Base-by-base conservation (phyloP, 2,329 filamentous ascomycete species). In the Cercospora zeina region DNA sequence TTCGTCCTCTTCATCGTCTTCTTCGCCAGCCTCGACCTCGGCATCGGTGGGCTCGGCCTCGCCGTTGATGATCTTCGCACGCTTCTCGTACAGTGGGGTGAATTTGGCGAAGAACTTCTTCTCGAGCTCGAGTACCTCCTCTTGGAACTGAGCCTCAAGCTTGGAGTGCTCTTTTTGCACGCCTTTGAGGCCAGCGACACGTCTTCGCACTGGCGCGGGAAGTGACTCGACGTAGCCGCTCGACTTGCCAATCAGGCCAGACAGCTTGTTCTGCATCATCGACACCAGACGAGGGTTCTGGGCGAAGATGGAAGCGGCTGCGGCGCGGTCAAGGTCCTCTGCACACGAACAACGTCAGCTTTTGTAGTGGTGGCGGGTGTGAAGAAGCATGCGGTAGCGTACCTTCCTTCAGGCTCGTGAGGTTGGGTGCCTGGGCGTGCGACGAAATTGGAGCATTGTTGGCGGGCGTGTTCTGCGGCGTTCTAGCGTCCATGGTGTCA, bases 41-140 rank as follows among this genome's bases (percentile, higher is more conserved):
- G 88, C 87, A 61, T 96, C 90, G 64, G 89, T 91, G 31, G 95
- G 95, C 82, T 99, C 95, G 64, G 82, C 77, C 67, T 81, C 80
- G 71, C 95, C 95, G 79, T 97, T 97, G 78, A 99, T 84, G 71
- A 99, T 97, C 72, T 88, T 85, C 66, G 93, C 86, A 78, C 95
- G 93, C 84, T 95, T 95, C 84, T 97, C 83, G 81, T 99, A 99
- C 54, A 99, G 86, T 64, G 95, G 95, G 59, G 91, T 96, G 81
- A 97, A 99, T 81, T 97, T 97, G 80, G 90, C 91, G 73, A 97
- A 97, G 81, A 96, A 99, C 82, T 97, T 97, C 87, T 99, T 99
- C 85, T 99, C 95, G 30, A 99, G 86, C 79, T 97, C 89, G 62
- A 99, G 85, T 65, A 99, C 93, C 81, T 97, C 96, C 79, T 97